A percentile compares a stretch with the other conserved stretches of the same genome.
These are phyloP conservation scores for Hysterium pulicare DNA, from an alignment of 2,329 filamentous ascomycete species.

Conservation along the genomic window DNA sequence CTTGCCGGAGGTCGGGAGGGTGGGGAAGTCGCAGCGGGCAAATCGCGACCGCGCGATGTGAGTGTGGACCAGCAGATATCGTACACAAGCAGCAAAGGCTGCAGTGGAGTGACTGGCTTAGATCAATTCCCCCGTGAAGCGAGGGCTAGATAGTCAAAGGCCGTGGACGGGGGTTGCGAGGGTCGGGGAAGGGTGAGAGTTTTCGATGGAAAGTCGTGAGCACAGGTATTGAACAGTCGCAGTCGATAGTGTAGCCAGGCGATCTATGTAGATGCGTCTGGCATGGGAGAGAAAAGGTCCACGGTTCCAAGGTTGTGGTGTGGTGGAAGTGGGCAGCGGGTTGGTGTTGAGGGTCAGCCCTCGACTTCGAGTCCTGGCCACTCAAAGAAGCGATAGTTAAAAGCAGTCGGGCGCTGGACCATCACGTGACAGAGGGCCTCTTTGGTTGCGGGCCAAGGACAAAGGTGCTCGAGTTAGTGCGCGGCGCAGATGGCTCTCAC, in stretches of 20 bases:
- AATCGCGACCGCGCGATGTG: constrained; percentile 4
- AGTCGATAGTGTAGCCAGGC: background rate
- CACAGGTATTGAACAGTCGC: background rate
- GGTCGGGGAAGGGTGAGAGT: background rate
- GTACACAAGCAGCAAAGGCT: background rate
- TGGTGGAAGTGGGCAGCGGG: too few relatives aligned
- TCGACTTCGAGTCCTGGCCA: too few relatives aligned
- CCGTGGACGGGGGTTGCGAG: constrained; percentile 1
- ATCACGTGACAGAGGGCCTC: too few relatives aligned
- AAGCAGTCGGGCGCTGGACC: too few relatives aligned
- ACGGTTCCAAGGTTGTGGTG: too few relatives aligned
- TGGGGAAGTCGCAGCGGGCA: constrained; percentile 1
- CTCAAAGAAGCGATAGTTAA: too few relatives aligned
- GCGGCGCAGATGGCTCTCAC: too few relatives aligned
- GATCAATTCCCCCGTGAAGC: background rate
- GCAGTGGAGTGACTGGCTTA: background rate
- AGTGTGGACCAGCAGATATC: background rate
- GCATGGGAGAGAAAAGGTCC: background rate
- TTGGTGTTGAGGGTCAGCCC: too few relatives aligned
- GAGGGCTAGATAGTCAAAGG: background rate
- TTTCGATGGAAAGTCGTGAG: background rate
- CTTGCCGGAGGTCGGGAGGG: background rate
- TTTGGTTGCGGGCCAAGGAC: too few relatives aligned
- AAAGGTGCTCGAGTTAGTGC: too few relatives aligned
- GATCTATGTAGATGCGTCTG: background rate